Evolutionary conservation across 371 early-diverging fungal genomes (phyloP).

Genomic region (Apophysomyces elegans): DNA sequence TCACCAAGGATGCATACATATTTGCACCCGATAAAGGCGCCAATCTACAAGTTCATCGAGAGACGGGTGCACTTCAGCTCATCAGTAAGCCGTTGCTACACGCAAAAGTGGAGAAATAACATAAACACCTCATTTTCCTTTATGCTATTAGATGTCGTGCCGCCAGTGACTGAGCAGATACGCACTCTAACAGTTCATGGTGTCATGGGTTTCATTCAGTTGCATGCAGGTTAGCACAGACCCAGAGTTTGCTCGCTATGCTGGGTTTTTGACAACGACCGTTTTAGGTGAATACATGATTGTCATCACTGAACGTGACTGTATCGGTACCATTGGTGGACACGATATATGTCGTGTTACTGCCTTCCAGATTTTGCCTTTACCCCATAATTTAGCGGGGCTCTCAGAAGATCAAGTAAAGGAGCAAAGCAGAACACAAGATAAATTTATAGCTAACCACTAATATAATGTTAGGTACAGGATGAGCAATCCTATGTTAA

Average conservation of each 20-base stretch:
- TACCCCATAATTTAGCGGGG: conserved; percentile 53
- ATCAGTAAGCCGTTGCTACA: conserved; percentile 2
- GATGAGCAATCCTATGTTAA: conserved; percentile 74
- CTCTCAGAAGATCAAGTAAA: conserved; percentile 20
- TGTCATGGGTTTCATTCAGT: conserved; percentile 32
- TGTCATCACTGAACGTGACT: conserved; percentile 78
- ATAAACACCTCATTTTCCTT: not conserved
- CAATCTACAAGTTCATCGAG: conserved; percentile 19
- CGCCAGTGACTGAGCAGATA: conserved; percentile 4
- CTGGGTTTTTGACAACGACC: not conserved
- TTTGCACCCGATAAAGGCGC: conserved; percentile 24
- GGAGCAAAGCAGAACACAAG: too few relatives aligned
- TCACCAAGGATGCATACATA: conserved; percentile 24
- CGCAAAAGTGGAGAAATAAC: conserved; percentile 11
- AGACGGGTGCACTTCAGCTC: conserved; percentile 2
- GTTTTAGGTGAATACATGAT: conserved; percentile 58
- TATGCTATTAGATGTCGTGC: not conserved
- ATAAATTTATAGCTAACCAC: not conserved
- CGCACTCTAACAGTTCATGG: conserved; percentile 20
- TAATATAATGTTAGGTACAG: conserved; percentile 15
- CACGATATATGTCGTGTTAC: conserved; percentile 79
- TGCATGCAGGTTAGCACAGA: conserved; percentile 25
- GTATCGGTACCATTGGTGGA: conserved; percentile 64
- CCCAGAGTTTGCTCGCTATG: too few relatives aligned
- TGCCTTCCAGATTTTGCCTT: conserved; percentile 73